phyloP scores from a whole-genome alignment of 495 filamentous ascomycete species.

The Podospora conica region DNA sequence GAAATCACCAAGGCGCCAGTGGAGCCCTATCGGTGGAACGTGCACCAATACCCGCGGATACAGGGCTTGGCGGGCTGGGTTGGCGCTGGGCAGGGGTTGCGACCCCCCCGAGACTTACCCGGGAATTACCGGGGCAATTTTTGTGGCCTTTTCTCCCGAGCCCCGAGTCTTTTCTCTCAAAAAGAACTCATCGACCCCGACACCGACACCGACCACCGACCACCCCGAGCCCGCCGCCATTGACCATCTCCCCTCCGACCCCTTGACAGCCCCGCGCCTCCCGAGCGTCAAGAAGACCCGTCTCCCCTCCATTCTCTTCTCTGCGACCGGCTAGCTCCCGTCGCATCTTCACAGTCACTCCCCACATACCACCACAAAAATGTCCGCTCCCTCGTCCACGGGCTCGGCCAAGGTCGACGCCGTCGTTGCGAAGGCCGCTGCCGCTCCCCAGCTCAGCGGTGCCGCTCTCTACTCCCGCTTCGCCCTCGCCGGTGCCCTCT shows the following conservation, averaged over 20 bases:
- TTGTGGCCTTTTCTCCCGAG: conserved; percentile 17
- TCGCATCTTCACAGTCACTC: conserved; percentile 3
- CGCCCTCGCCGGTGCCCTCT: conserved; percentile 88
- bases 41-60: background rate
- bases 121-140: conserved; percentile 30
- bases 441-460: conserved; percentile 38
- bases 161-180: conserved; percentile 19
- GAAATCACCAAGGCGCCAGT: background rate
- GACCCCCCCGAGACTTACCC: conserved; percentile 13
- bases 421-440: conserved; percentile 28
- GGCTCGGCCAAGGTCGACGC: conserved; percentile 33
- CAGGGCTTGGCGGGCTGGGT: background rate
- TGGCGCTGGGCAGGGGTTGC: conserved; percentile 10
- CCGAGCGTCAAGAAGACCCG: conserved; percentile 19
- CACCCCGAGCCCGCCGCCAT: conserved; percentile 19
- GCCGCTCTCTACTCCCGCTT: conserved; percentile 69
- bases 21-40: background rate
- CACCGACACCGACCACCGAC: conserved; percentile 12
- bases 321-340: conserved; percentile 1
- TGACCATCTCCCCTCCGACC: conserved; percentile 16
- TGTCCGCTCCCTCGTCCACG: conserved; percentile 21
- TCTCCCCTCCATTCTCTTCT: conserved; percentile 29
- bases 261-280: conserved; percentile 20
- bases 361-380: conserved; percentile 13
- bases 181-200: conserved; percentile 28